Evolutionary conservation across 805 yeast genomes (phyloP), one percentile per base, ranked within the genome.

Genomic region (Wickerhamiella spandovensis): DNA sequence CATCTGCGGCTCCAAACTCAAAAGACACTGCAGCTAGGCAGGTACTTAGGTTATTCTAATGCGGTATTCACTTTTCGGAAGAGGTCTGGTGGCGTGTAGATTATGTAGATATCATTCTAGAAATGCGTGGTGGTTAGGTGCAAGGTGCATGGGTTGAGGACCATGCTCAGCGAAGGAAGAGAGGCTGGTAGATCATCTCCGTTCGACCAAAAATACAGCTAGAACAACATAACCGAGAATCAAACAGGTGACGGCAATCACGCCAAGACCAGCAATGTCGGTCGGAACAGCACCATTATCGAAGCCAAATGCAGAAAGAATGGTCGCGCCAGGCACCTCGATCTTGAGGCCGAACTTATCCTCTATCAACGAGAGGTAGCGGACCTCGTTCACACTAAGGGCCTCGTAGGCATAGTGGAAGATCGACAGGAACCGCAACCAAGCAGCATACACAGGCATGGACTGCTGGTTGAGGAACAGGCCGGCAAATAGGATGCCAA

Each of bases 391-490:
- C 50, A 92, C 89, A 2, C 88, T 74, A 56, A 92, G 70, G 0
- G 97, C 86, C 64, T 92, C 98, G 64, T 90, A 92, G 0, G 95
- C 97, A 62, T 88, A 92, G 65, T 92, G 97, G 74, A 90, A 92
- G 49, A 90, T 78, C 1, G 97, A 88, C 22, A 89, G 64, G 70
- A 83, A 84, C 66, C 88, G 88, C 56, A 89, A 71, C 64, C 66
- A 58, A 49, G 76, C 76, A 51, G 88, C 78, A 39, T 70, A 64
- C 30, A 67, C 65, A 4, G 76, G 74, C 58, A 75, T 73, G 30
- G 77, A 72, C 46, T 85, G 87, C 50, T 88, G 86, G 64, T 90
- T 90, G 61, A 92, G 79, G 63, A 92, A 92, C 53, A 92, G 71
- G 0, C 98, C 98, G 1, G 97, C 95, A 72, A 92, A 92, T 50